Evolutionary conservation across 1,284 basidiomycete species (phyloP), one percentile per base, ranked within the genome.

Genomic region (Leccinum variabile): DNA sequence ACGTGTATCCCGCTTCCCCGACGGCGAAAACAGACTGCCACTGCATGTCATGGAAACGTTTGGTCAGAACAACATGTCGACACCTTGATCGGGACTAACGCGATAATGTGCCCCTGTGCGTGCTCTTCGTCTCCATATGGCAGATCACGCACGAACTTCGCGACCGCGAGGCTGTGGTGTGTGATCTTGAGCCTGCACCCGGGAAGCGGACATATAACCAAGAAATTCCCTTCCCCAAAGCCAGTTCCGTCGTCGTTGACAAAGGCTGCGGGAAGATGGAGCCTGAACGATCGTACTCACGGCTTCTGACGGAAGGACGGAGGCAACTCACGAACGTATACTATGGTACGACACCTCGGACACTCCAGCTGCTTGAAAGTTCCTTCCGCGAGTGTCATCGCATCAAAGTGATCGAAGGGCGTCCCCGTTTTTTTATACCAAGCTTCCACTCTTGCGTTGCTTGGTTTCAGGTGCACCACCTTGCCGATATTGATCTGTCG

Each of bases 351-450:
- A 67, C 78, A 80, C 14, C 69, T 67, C 3, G 79, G 79, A 54
- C 79, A 80, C 22, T 66, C 59, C 7, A 79, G 37, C 6, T 66
- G 49, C 41, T 70, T 76, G 16, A 69, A 59, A 4, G 7, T 57
- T 59, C 65, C 62, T 32, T 64, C 63, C 2, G 66, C 35, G 3
- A 65, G 57, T 2, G 72, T 64, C 41, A 76, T 66, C 13, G 77
- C 68, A 28, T 79, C 75, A 18, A 79, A 70, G 1, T 76, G 78
- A 59, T 80, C 70, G 54, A 76, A 80, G 0, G 65, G 65, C 3
- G 66, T 68, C 5, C 69, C 67, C 0, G 77, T 80, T 44, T 71
- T 63, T 44, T 66, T 66, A 14, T 62, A 52, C 79, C 78, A 79
- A 6, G 66, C 58, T 7, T 58, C 57, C 39, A 56, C 37, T 28